phyloP scores from a whole-genome alignment of 805 yeast genomes.

The Wickerhamiella kurtzmanii region DNA sequence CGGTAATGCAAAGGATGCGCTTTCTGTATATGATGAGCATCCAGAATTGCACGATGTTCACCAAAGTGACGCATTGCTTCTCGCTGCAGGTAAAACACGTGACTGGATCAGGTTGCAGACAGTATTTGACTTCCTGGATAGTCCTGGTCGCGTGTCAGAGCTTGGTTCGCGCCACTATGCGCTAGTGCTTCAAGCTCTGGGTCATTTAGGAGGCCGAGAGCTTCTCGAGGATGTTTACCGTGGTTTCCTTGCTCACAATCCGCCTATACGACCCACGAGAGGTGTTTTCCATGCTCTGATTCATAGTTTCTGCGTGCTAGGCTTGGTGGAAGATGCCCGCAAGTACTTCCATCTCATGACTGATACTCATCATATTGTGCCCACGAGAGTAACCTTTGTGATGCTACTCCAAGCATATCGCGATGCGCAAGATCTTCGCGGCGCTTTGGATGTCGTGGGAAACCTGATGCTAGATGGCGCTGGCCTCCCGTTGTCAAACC shows the following conservation, averaged over 20 bases:
- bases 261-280: constrained; percentile 31
- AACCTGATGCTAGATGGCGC: constrained; percentile 14
- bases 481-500: constrained; percentile 15
- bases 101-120: constrained; percentile 44
- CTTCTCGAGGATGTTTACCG: constrained; percentile 38
- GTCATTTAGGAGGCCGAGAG: constrained; percentile 34
- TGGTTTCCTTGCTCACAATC: constrained; percentile 34
- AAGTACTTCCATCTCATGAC: constrained; percentile 28
- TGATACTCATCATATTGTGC: constrained; percentile 20
- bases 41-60: constrained; percentile 33
- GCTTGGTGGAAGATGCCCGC: constrained; percentile 29
- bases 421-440: constrained; percentile 27
- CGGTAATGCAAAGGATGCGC: constrained; percentile 19
- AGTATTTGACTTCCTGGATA: constrained; percentile 33
- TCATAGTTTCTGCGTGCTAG: constrained; percentile 28
- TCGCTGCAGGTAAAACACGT: constrained; percentile 32
- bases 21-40: constrained; percentile 27
- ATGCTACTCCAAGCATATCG: constrained; percentile 28
- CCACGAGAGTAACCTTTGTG: constrained; percentile 24
- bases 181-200: constrained; percentile 47
- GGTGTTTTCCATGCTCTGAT: constrained; percentile 35
- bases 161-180: constrained; percentile 40
- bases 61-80: constrained; percentile 37
- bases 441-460: constrained; percentile 22
- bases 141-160: not conserved